Base-by-base conservation (phyloP, 108 stramenopile species). In the Craspedostauros australis region DNA sequence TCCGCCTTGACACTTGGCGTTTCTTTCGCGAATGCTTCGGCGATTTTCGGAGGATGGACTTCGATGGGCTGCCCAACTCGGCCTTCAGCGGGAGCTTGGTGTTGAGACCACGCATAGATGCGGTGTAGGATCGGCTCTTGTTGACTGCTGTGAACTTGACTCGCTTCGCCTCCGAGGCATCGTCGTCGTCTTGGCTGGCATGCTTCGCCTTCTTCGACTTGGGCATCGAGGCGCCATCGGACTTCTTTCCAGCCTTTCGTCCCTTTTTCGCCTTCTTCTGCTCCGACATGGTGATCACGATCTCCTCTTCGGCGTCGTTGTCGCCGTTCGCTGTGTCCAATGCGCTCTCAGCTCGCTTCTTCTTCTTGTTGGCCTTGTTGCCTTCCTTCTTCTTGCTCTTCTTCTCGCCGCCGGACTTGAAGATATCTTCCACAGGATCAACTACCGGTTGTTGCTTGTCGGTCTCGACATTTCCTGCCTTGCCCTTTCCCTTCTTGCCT, bases 111-210 rank as follows among this genome's bases (percentile, higher is more conserved):
- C 83, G 84, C 76, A 93, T 87, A 6, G 80, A 82, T 4, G 87
- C 91, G 51, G 82, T 88, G 67, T 82, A 73, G 20, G 80, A 83
- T 50, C 84, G 83, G 51, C 75, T 60, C 33, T 72, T 67, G 47
- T 93, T 93, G 33, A 60, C 49, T 22, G 45, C 54, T 5, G 72
- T 80, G 51, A 88, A 93, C 21, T 66, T 70, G 19, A 93, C 91
- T 14, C 78, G 77, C 46, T 64, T 81, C 26, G 60, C 43, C 5
- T 49, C 59, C 2, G 34, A 38, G 8, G 39, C 43, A 25, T 24
- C 45, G 21, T 15, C 45, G 0, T 28, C 57, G 38, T 58, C 47
- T 3, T 69, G 57, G 27, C 39, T 29, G 4, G 64, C 39, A 5
- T 25, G 36, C 29, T 16, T 56, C 51, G 39, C 56, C 20, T 62